phyloP scores from a whole-genome alignment of 345 rosid species.

The Pugionium cornutum region DNA sequence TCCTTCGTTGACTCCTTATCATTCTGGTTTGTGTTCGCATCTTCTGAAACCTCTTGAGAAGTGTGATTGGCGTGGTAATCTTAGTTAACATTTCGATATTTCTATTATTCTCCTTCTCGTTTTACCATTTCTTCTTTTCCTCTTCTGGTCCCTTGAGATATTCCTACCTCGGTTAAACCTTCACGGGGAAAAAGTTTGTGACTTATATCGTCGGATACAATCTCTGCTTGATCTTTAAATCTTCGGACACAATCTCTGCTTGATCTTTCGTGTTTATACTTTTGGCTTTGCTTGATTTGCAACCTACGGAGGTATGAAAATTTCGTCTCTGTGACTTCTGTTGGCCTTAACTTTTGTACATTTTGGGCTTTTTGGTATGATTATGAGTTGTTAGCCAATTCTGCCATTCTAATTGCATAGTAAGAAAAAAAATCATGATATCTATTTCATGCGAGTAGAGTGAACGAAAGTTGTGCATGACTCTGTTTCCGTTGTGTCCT shows the following conservation, averaged over 20 bases:
- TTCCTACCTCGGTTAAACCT: constrained; percentile 4
- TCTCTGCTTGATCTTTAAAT: too few relatives aligned
- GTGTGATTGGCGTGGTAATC: too few relatives aligned
- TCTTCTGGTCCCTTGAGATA: constrained; percentile 9
- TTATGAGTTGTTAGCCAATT: background rate
- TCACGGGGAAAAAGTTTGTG: background rate
- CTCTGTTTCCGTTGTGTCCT: constrained; percentile 5
- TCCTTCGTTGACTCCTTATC: constrained; percentile 40
- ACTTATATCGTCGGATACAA: background rate
- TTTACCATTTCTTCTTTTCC: background rate
- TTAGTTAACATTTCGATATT: constrained; percentile 23
- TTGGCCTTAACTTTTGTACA: background rate
- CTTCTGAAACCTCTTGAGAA: too few relatives aligned
- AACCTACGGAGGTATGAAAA: constrained; percentile 18
- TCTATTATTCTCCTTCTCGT: background rate
- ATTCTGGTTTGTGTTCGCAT: too few relatives aligned
- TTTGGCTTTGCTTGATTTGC: constrained; percentile 4
- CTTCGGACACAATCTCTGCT: background rate
- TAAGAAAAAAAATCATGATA: too few relatives aligned
- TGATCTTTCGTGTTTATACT: background rate
- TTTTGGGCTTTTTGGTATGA: too few relatives aligned
- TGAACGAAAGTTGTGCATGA: background rate
- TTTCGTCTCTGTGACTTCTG: background rate
- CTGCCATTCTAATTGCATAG: too few relatives aligned
- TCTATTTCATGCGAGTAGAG: too few relatives aligned